phyloP scores from a whole-genome alignment of 768 basidiomycete genomes.

The Kwoniella newhampshirensis region DNA sequence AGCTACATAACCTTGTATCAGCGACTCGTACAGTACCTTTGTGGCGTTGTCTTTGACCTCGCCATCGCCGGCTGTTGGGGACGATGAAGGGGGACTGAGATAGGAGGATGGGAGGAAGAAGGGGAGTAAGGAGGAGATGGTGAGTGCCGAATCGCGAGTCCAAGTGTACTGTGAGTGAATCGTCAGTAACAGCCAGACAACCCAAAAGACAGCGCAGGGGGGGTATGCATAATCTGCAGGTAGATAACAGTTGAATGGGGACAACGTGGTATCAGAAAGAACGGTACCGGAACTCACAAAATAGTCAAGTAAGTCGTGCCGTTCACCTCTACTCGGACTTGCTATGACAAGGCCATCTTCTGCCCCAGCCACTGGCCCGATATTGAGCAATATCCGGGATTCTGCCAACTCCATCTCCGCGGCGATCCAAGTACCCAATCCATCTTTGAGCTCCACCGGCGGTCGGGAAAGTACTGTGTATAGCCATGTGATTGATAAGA shows the following conservation, averaged over 20 bases:
- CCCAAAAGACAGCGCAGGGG: too few species aligned
- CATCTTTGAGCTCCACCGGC: too few species aligned
- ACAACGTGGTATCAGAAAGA: too few species aligned
- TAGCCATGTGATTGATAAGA: too few species aligned
- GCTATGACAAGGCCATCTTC: constrained; percentile 52
- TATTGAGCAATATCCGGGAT: constrained; percentile 40
- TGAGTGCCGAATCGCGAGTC: constrained; percentile 50
- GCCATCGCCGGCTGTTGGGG: not conserved
- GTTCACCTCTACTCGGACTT: constrained; percentile 41
- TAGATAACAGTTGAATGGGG: not conserved
- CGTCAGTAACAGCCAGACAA: not conserved
- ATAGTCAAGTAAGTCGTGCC: constrained; percentile 48
- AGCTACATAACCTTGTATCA: constrained; percentile 41
- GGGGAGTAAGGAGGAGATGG: constrained; percentile 38
- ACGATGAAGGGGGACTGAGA: not conserved
- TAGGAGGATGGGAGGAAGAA: constrained; percentile 25
- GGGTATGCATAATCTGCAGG: constrained; percentile 3
- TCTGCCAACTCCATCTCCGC: constrained; percentile 26
- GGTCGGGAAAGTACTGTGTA: too few species aligned
- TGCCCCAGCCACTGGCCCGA: constrained; percentile 50
- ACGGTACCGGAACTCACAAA: constrained; percentile 43
- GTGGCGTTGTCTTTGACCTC: not conserved
- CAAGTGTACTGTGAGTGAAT: constrained; percentile 40
- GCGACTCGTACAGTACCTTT: constrained; percentile 14
- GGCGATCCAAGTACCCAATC: not conserved